Conservation (phyloP, 352 stramenopile genomes). For the Phytophthora boehmeriae region DNA sequence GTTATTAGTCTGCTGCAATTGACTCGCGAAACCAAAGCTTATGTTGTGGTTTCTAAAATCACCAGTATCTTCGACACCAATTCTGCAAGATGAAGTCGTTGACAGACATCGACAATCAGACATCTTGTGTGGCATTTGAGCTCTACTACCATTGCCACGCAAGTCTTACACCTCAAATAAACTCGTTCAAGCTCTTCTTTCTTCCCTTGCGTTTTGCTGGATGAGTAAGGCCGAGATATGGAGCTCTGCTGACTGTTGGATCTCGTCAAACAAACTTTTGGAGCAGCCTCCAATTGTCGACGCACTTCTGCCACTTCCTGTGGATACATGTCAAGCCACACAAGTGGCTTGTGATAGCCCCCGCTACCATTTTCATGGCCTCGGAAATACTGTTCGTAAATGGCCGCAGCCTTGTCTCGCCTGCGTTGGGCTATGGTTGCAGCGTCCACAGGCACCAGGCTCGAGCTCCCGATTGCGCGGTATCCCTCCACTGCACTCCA, state of each 20-base stretch:
- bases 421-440: conserved; percentile 39
- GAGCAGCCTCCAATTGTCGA: conserved; percentile 31
- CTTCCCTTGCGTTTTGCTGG: conserved; percentile 9
- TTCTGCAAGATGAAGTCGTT: too few relatives aligned
- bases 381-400: conserved; percentile 57
- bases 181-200: too few relatives aligned
- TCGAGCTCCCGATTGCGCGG: conserved; percentile 42
- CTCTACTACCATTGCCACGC: background rate
- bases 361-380: conserved; percentile 5
- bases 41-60: too few relatives aligned
- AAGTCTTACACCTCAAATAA: too few relatives aligned
- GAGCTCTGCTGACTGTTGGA: conserved; percentile 59
- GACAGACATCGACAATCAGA: too few relatives aligned
- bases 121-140: too few relatives aligned
- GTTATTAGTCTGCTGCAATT: too few relatives aligned
- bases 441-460: conserved; percentile 45
- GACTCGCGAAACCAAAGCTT: too few relatives aligned
- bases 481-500: conserved; percentile 74
- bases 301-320: conserved; percentile 41
- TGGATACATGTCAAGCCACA: conserved; percentile 63
- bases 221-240: conserved; percentile 47
- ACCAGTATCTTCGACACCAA: too few relatives aligned
- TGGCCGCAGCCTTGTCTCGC: conserved; percentile 43
- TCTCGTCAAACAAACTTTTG: conserved; percentile 52
- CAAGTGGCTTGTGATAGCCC: conserved; percentile 20